phyloP scores from a whole-genome alignment of 2,329 filamentous ascomycete genomes.

The Aspergillaceae sp. region DNA sequence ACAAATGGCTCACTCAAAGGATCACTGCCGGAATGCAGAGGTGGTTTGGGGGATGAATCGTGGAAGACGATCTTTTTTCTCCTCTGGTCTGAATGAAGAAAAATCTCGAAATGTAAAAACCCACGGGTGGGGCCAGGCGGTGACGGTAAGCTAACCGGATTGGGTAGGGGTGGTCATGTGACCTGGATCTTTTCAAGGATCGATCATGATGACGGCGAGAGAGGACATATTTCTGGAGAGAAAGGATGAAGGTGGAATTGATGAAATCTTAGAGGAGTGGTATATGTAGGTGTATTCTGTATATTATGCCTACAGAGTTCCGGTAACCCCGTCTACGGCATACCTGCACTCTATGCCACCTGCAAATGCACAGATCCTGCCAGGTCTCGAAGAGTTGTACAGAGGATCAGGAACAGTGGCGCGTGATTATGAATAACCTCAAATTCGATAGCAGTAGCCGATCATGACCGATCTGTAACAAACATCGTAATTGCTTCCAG shows the following conservation, averaged over 20 bases:
- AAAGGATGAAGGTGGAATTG: neutral
- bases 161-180: neutral
- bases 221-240: neutral
- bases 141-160: neutral
- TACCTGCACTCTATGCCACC: too few relatives aligned
- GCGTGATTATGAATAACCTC: neutral
- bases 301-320: too few relatives aligned
- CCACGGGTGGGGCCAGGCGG: neutral
- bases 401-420: neutral
- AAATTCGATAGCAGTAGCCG: conserved; percentile 8
- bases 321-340: too few relatives aligned
- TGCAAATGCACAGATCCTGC: neutral
- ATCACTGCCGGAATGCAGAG: conserved; percentile 25
- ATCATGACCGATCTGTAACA: conserved; percentile 6
- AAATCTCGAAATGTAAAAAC: conserved; percentile 4
- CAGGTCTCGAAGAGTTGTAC: neutral
- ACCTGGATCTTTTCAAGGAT: neutral
- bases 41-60: neutral
- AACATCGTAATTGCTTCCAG: neutral
- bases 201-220: neutral
- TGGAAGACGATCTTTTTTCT: neutral
- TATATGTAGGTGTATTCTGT: too few relatives aligned
- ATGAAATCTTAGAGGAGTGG: neutral
- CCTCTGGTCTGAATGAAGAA: neutral
- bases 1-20: conserved; percentile 31